Percentiles rank a stretch among this genome's conserved stretches.
phyloP scores from a whole-genome alignment of 1,284 basidiomycete genomes.

The Schizophyllum amplum region DNA sequence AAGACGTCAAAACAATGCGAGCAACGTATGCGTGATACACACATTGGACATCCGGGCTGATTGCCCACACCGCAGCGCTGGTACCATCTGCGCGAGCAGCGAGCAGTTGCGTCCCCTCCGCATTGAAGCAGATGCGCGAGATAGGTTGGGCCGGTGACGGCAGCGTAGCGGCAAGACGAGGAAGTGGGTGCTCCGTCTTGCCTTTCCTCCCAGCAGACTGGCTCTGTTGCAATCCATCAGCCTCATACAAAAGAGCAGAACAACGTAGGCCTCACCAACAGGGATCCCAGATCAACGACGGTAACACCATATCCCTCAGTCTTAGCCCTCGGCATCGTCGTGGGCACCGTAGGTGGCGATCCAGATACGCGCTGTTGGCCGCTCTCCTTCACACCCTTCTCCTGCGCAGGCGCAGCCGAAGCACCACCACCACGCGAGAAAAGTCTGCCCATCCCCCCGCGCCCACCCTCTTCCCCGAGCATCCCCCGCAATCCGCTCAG shows the following conservation, averaged over 20 bases:
- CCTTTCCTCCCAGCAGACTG: not conserved
- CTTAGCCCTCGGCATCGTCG: too few relatives aligned
- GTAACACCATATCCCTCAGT: conserved; percentile 4
- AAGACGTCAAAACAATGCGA: conserved; percentile 14
- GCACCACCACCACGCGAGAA: too few relatives aligned
- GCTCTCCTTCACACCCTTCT: too few relatives aligned
- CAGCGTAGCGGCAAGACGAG: conserved; percentile 7
- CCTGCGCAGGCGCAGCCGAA: too few relatives aligned
- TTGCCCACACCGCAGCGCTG: conserved; percentile 8
- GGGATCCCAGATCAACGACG: conserved; percentile 7
- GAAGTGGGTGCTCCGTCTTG: not conserved
- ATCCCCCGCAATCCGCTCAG: not conserved
- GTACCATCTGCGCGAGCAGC: conserved; percentile 11
- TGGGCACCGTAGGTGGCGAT: too few relatives aligned
- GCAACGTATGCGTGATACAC: conserved; percentile 12
- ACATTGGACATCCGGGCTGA: not conserved
- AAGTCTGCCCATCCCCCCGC: too few relatives aligned
- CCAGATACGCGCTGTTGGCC: too few relatives aligned
- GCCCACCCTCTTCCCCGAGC: too few relatives aligned
- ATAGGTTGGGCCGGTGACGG: conserved; percentile 5
- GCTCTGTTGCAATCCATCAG: too few relatives aligned
- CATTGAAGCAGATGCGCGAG: conserved; percentile 4
- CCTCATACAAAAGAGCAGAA: too few relatives aligned
- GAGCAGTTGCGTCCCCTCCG: conserved; percentile 8
- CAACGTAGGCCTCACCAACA: not conserved